Percentiles rank a stretch among this genome's conserved stretches.
These are phyloP conservation scores for Phaeosphaeria sp. DNA, from an alignment of 2,329 filamentous ascomycete species.

Conservation along the genomic window DNA sequence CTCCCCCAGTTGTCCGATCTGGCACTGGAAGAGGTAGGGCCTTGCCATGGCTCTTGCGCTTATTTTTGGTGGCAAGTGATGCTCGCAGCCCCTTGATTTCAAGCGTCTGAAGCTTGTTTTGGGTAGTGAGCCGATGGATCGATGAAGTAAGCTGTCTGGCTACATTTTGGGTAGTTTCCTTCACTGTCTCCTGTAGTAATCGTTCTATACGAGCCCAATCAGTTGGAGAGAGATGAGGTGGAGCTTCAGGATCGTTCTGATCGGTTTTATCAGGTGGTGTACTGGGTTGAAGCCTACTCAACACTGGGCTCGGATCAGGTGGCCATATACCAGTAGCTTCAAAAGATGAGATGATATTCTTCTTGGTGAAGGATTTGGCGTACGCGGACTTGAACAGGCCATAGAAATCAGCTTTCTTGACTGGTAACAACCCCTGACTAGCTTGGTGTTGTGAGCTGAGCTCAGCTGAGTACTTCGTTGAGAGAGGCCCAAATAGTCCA, in stretches of 20 bases:
- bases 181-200: not conserved
- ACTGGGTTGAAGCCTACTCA: not conserved
- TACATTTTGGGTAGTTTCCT: not conserved
- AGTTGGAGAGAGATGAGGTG: not conserved
- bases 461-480: not conserved
- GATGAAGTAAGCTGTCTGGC: not conserved
- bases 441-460: not conserved
- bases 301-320: not conserved
- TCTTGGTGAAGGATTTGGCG: not conserved
- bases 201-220: not conserved
- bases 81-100: not conserved
- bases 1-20: not conserved
- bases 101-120: not conserved
- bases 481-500: not conserved
- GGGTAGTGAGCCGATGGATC: not conserved
- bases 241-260: not conserved
- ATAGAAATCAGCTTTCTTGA: too few relatives aligned
- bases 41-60: not conserved
- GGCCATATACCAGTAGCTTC: not conserved
- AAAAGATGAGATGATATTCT: not conserved
- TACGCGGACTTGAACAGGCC: conserved; percentile 2
- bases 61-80: not conserved
- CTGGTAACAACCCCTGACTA: not conserved
- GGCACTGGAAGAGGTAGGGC: not conserved
- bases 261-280: not conserved